Conservation (phyloP, 129 eudicot species). For the Dittrichia graveolens region DNA sequence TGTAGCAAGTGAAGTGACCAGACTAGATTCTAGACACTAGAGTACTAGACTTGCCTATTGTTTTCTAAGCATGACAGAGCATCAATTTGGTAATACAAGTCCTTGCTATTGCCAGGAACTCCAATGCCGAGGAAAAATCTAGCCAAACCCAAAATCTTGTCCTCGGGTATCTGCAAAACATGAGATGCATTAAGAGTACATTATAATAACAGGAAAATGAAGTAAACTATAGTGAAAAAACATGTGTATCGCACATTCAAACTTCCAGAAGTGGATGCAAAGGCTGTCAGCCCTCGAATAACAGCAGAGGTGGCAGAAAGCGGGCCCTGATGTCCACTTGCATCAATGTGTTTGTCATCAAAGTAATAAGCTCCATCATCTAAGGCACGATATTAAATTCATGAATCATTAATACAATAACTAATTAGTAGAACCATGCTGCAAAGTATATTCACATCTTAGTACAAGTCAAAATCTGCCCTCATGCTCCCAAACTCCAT, state of each 20-base stretch:
- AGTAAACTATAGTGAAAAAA: neutral
- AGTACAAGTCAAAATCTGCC: neutral
- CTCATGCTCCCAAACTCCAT: constrained; percentile 2
- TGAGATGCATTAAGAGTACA: constrained; percentile 20
- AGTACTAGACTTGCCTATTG: constrained; percentile 58
- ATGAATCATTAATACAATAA: constrained; percentile 1
- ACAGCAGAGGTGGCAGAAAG: constrained; percentile 82
- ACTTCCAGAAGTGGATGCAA: constrained; percentile 62
- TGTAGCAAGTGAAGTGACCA: neutral
- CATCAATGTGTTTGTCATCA: constrained; percentile 83
- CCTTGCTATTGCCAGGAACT: constrained; percentile 76
- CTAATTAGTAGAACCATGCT: neutral
- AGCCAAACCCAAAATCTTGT: constrained; percentile 86
- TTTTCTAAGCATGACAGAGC: constrained; percentile 72
- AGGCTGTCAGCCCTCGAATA: constrained; percentile 75
- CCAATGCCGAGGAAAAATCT: constrained; percentile 88
- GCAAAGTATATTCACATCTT: constrained; percentile 10
- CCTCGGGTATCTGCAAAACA: constrained; percentile 72
- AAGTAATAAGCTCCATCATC: constrained; percentile 96
- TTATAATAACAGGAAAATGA: constrained; percentile 9
- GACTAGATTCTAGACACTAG: neutral
- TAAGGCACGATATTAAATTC: constrained; percentile 27
- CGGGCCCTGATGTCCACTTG: constrained; percentile 69
- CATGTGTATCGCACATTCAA: constrained; percentile 49
- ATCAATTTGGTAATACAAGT: constrained; percentile 79